A percentile compares a stretch with the other conserved stretches of the same genome.
Evolutionary conservation across 768 basidiomycete genomes (phyloP).

Genomic region (Calocybe indica): DNA sequence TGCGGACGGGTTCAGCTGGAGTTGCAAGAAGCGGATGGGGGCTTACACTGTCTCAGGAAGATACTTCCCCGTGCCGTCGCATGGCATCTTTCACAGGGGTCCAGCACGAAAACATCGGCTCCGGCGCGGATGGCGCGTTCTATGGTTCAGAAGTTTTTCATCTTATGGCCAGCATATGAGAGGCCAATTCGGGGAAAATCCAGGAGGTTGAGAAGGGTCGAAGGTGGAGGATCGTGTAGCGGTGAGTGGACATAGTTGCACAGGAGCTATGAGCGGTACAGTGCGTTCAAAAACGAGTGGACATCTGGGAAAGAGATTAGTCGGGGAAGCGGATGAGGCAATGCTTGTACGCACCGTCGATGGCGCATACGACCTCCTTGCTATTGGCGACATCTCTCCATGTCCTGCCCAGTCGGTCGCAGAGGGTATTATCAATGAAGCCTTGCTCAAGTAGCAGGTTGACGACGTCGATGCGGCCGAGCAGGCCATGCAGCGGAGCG

Average conservation of each 20-base stretch:
- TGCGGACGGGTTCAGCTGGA: constrained; percentile 17
- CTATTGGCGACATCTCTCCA: constrained; percentile 66
- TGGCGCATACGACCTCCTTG: constrained; percentile 54
- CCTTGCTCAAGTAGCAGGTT: constrained; percentile 58
- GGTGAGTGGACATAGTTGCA: constrained; percentile 67
- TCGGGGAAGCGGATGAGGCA: too few species aligned
- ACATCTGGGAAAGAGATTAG: constrained; percentile 54
- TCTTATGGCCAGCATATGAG: constrained; percentile 69
- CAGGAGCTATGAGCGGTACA: constrained; percentile 67
- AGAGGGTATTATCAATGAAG: constrained; percentile 24
- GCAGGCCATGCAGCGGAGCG: constrained; percentile 48
- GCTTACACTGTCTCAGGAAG: constrained; percentile 79
- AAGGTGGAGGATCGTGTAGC: constrained; percentile 28
- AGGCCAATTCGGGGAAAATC: constrained; percentile 71
- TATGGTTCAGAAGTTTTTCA: constrained; percentile 75
- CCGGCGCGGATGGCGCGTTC: constrained; percentile 83
- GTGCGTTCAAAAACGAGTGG: constrained; percentile 65
- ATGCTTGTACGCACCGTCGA: constrained; percentile 52
- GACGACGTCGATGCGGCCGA: constrained; percentile 56
- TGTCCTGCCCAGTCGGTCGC: constrained; percentile 36
- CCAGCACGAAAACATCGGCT: constrained; percentile 83
- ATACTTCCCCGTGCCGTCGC: constrained; percentile 72
- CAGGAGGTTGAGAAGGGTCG: constrained; percentile 51
- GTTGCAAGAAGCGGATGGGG: not conserved
- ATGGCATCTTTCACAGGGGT: constrained; percentile 74